Conservation (phyloP, 2,329 filamentous ascomycete species). For the Apiospora rasikravindrae region DNA sequence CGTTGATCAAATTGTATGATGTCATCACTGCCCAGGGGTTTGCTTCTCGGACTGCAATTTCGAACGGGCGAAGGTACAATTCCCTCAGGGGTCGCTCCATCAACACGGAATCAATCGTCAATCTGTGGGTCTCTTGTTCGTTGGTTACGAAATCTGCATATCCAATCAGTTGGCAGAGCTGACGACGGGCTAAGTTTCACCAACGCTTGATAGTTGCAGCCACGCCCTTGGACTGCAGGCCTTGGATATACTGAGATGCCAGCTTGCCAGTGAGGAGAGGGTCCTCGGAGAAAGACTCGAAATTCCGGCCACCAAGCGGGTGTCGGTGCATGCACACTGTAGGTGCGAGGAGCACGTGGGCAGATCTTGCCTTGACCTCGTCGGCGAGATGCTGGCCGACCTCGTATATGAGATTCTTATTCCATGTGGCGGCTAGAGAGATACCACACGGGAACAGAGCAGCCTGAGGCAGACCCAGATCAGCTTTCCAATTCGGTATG, state of each 20-base stretch:
- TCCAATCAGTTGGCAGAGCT: slow-evolving; percentile 22
- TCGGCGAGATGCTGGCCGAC: slow-evolving; percentile 74
- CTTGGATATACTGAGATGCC: slow-evolving; percentile 73
- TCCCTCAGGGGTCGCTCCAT: slow-evolving; percentile 70
- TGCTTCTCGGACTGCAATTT: slow-evolving; percentile 72
- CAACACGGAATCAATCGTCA: slow-evolving; percentile 68
- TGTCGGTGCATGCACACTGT: slow-evolving; percentile 84
- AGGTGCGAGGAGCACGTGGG: slow-evolving; percentile 75
- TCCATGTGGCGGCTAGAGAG: slow-evolving; percentile 81
- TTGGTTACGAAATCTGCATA: slow-evolving; percentile 69
- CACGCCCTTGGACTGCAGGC: slow-evolving; percentile 74
- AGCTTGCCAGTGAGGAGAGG: slow-evolving; percentile 77
- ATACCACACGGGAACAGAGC: slow-evolving; percentile 82
- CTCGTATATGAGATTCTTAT: slow-evolving; percentile 70
- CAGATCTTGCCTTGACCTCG: slow-evolving; percentile 75
- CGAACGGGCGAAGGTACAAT: slow-evolving; percentile 76
- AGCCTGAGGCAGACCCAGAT: slow-evolving; percentile 52
- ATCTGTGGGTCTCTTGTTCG: slow-evolving; percentile 72
- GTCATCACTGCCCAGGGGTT: slow-evolving; percentile 74
- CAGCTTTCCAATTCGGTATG: not conserved
- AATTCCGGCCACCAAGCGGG: slow-evolving; percentile 83
- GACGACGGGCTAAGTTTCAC: slow-evolving; percentile 30
- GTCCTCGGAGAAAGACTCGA: slow-evolving; percentile 87
- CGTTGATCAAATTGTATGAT: slow-evolving; percentile 71
- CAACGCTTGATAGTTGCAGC: slow-evolving; percentile 79